phyloP scores from a whole-genome alignment of 129 eudicot species.

The Silybum marianum region DNA sequence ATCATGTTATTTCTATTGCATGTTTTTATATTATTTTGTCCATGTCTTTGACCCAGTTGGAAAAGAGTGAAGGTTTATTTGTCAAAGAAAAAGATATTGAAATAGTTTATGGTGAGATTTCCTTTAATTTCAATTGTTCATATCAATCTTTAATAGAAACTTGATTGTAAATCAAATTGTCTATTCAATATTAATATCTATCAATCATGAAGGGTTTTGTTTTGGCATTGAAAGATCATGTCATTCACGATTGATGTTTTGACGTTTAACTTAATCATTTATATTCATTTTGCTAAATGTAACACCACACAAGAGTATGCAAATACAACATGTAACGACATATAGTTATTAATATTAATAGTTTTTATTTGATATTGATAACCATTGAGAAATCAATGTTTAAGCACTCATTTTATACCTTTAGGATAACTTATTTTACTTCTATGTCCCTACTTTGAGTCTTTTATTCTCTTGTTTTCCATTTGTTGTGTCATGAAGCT shows the following conservation, averaged over 20 bases:
- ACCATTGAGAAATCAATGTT: too few species aligned
- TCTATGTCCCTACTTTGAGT: too few species aligned
- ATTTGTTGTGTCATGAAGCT: too few species aligned
- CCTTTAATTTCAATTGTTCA: not conserved
- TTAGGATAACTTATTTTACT: too few species aligned
- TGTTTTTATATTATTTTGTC: constrained; percentile 20
- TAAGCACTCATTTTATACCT: too few species aligned
- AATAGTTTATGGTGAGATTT: not conserved
- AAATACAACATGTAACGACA: not conserved
- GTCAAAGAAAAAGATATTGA: not conserved
- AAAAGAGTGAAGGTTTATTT: constrained; percentile 14
- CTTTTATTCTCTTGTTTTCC: too few species aligned
- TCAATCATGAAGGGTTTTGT: constrained; percentile 1
- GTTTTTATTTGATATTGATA: not conserved
- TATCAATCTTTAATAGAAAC: not conserved
- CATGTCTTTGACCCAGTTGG: constrained; percentile 14
- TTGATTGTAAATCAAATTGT: not conserved
- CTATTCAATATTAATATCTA: not conserved
- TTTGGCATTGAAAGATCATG: not conserved
- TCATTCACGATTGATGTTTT: not conserved
- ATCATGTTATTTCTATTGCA: not conserved
- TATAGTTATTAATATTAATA: not conserved
- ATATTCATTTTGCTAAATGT: not conserved
- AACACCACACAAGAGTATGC: not conserved
- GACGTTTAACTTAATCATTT: not conserved